Evolutionary conservation across 202 grass and related monocot genomes (phyloP).

Genomic region (Schoenoplectus tabernaemontani): DNA sequence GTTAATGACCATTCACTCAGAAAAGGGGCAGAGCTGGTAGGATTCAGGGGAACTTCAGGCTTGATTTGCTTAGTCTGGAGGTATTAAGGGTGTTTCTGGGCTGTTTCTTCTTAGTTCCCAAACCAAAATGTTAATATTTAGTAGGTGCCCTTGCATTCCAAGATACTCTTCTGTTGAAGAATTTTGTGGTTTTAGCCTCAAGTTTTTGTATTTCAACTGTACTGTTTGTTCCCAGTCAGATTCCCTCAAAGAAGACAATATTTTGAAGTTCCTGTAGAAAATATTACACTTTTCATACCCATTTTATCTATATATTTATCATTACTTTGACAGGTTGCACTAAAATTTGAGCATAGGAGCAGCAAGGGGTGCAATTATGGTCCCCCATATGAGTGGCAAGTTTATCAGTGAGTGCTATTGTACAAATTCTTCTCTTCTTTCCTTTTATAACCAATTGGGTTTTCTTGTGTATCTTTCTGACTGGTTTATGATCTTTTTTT

Average conservation of each 20-base stretch:
- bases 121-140: not conserved
- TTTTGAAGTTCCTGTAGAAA: not conserved
- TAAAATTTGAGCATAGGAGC: conserved; percentile 86
- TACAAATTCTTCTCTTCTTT: not conserved
- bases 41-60: not conserved
- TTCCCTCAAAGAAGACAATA: not conserved
- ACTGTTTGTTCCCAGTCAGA: conserved; percentile 7
- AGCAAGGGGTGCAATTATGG: conserved; percentile 95
- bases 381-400: conserved; percentile 93
- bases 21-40: not conserved
- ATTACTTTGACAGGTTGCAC: conserved; percentile 47
- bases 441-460: not conserved
- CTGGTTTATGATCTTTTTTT: conserved; percentile 28
- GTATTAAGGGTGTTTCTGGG: not conserved
- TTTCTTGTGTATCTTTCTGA: conserved; percentile 22
- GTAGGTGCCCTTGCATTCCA: not conserved
- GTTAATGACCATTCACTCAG: not conserved
- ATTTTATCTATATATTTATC: not conserved
- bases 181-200: not conserved
- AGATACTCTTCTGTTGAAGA: not conserved
- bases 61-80: not conserved
- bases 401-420: conserved; percentile 70
- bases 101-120: not conserved
- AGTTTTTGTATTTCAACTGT: conserved; percentile 16
- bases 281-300: not conserved